Conservation (phyloP, 2,329 filamentous ascomycete species). For the Chrysoporthe cubensis region DNA sequence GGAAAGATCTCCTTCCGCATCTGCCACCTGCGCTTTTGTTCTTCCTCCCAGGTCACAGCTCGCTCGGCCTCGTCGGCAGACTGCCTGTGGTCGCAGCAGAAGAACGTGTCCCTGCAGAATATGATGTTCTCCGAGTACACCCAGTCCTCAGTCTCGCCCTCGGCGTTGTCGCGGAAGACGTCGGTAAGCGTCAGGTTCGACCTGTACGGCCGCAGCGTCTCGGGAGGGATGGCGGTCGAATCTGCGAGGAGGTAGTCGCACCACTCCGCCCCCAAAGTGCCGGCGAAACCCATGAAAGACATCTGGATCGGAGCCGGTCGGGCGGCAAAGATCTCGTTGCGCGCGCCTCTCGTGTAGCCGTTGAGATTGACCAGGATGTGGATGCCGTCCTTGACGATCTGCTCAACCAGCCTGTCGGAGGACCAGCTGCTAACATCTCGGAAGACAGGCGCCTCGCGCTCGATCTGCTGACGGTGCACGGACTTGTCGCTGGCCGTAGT, state of each 20-base stretch:
- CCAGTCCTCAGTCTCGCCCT: conserved; percentile 76
- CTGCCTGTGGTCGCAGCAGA: conserved; percentile 96
- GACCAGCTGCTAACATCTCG: conserved; percentile 86
- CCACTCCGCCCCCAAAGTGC: conserved; percentile 95
- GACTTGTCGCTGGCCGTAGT: conserved; percentile 92
- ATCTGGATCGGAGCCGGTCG: conserved; percentile 95
- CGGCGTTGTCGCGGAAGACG: conserved; percentile 66
- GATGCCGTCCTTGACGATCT: conserved; percentile 85
- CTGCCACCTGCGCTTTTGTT: conserved; percentile 80
- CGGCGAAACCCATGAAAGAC: conserved; percentile 99
- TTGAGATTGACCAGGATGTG: conserved; percentile 98
- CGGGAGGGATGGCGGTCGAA: conserved; percentile 78
- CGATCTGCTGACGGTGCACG: conserved; percentile 87
- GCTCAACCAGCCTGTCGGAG: conserved; percentile 79
- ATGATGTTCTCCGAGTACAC: conserved; percentile 97
- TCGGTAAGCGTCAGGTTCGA: conserved; percentile 77
- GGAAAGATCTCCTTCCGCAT: conserved; percentile 96
- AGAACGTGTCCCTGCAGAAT: conserved; percentile 93
- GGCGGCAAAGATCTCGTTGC: conserved; percentile 96
- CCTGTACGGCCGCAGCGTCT: conserved; percentile 79
- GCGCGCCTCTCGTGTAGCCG: conserved; percentile 93
- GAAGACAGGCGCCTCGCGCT: conserved; percentile 89
- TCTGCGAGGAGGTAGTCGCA: conserved; percentile 97
- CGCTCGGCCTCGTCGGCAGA: conserved; percentile 76
- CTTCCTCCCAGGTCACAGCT: conserved; percentile 77